Base-by-base conservation (phyloP, 768 basidiomycete species). In the Leccinum truebloodii region DNA sequence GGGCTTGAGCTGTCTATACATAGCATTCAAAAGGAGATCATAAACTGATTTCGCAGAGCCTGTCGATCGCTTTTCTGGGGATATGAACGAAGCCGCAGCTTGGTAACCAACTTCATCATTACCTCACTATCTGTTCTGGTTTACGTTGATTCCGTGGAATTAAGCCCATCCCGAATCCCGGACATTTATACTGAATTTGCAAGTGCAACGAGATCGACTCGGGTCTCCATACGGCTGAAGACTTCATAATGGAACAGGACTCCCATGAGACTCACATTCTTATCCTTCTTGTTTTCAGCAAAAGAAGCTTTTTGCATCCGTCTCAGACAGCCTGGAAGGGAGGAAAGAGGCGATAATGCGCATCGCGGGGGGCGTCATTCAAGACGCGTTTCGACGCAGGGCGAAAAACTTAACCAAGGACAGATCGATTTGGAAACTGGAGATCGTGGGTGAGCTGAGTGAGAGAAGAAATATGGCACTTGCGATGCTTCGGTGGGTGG, bases 111-210 rank as follows among this genome's bases (percentile, higher is more conserved):
- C 76, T 75, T 64, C 70, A 73, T 57, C 57, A 63, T 63, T 75
- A 73, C 65, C 68, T 71, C 65, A 74, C 68, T 12, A 60, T 18
- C 52, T 65, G n/a, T 65, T 62, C 44, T 46, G 16, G 58, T 76
- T 59, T 59, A 65, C 73, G 58, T 72, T 46, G 71, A 61, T 71
- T 73, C 68, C 69, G 63, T 69, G 64, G 71, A 68, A 24, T 63
- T 66, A 44, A 20, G 67, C 24, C 49, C 24, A 50, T 46, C 69
- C 39, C 20, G 20, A 10, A 20, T 54, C 28, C 44, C 16, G 41
- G 22, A 51, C 56, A 39, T 52, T n/a, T 35, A 28, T 46, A 44
- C 10, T 44, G 44, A 12, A 20, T 49, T 16, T 73, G 24, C 12
- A 9, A 59, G 28, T 8, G 50, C 70, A 65, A 24, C 63, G 66